Evolutionary conservation across 2,329 filamentous ascomycete species (phyloP).

Genomic region (Colletotrichum shisoi): DNA sequence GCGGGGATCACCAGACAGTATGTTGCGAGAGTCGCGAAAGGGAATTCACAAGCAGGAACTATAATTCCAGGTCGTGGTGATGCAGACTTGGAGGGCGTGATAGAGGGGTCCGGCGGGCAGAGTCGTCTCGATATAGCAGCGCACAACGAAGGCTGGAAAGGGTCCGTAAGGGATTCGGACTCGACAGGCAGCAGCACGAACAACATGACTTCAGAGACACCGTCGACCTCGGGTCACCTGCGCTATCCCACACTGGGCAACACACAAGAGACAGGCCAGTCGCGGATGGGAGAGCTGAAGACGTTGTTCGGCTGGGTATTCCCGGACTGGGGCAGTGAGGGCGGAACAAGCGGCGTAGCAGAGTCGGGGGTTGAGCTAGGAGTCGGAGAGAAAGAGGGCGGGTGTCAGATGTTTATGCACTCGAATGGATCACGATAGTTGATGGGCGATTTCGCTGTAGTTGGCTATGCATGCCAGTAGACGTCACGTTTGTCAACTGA

Average conservation of each 20-base stretch:
- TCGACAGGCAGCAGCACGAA: background rate
- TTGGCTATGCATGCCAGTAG: background rate
- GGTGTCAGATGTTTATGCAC: background rate
- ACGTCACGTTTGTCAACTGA: slow-evolving; percentile 6
- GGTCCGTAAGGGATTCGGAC: background rate
- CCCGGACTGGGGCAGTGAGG: background rate
- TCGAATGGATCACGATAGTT: background rate
- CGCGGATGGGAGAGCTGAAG: background rate
- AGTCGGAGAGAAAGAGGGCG: too few species aligned
- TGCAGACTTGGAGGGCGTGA: background rate
- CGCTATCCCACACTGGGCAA: background rate
- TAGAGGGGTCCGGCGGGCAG: background rate
- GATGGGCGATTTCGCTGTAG: background rate
- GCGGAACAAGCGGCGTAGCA: background rate
- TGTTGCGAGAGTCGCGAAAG: background rate
- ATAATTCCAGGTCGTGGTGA: background rate
- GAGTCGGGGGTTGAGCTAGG: too few species aligned
- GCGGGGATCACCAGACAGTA: slow-evolving; percentile 28
- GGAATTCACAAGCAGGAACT: background rate
- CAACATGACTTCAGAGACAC: background rate
- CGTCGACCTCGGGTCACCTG: background rate
- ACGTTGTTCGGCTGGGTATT: background rate
- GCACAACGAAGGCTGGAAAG: background rate
- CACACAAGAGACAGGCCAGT: background rate
- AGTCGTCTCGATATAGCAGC: background rate